Base-by-base conservation (phyloP, 176 grass and related monocot genomes). In the Miscanthus lutarioriparius region DNA sequence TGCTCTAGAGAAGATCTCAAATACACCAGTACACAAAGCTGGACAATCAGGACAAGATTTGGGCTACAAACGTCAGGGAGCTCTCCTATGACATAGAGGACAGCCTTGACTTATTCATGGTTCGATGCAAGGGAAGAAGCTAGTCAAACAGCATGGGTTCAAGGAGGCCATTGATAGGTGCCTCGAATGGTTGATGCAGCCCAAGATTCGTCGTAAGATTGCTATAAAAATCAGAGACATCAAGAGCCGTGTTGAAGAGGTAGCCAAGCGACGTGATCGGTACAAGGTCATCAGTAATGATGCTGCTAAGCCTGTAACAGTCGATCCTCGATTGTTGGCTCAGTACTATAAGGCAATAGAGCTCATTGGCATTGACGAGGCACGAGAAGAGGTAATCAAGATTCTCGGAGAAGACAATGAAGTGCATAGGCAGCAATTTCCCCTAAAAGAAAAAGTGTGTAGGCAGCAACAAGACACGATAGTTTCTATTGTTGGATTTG, bases 31-130 rank as follows among this genome's bases (percentile, higher is more conserved):
- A 10, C 4, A 80, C 26, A 4, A n/a, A 67, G 4, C 61, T 66
- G 7, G 25, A 47, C 16, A 33, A 0, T 1, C 25, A 67, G 25
- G 39, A 64, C 16, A 80, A 67, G 61, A 66, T 66, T 2, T 80
- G 77, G 77, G 40, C 61, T 5, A 80, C 8, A 4, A 14, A 75
- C 0, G 5, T 75, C 10, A 27, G 81, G 8, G 81, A 83, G 26
- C 10, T 83, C 0, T 71, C 81, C 26, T 83, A 75, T 5, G 81
- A 83, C 25, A 74, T 62, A 15, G 81, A 83, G 26, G 81, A 83
- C 37, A 44, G 14, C 0, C 7, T 83, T 0, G 70, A 83, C 70
- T 8, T 20, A 7, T 62, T 75, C 69, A 30, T 75, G 68, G 71
- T 33, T 7, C 56, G 27, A 0, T 2, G 17, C 36, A 32, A 4